Evolutionary conservation across 1,139 yeast species (phyloP).

Genomic region (Debaryomycetaceae sp.): DNA sequence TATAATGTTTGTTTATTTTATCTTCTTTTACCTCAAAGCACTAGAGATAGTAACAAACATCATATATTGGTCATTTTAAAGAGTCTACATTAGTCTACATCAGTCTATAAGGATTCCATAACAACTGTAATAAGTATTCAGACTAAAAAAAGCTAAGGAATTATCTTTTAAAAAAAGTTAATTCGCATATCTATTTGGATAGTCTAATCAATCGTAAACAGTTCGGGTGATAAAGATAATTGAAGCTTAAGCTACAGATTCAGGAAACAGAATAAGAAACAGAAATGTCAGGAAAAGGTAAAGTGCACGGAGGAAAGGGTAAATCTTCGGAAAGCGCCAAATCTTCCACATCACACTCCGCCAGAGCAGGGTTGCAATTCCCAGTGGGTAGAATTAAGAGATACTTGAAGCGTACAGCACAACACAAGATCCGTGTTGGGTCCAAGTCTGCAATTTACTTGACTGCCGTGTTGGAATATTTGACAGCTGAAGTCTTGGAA

Average conservation of each 20-base stretch:
- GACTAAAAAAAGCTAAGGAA: too few species aligned
- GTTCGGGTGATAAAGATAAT: too few species aligned
- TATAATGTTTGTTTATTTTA: slow-evolving; percentile 13
- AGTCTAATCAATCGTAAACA: too few species aligned
- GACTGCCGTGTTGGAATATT: slow-evolving; percentile 94
- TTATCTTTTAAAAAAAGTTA: too few species aligned
- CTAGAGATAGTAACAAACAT: slow-evolving; percentile 1
- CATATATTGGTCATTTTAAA: background rate
- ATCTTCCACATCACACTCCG: slow-evolving; percentile 81
- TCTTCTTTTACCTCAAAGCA: slow-evolving; percentile 8
- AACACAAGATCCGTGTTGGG: slow-evolving; percentile 92
- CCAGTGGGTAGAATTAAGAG: slow-evolving; percentile 99
- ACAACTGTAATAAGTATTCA: too few species aligned
- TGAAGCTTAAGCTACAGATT: too few species aligned
- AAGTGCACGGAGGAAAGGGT: slow-evolving; percentile 97
- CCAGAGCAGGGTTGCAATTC: slow-evolving; percentile 95
- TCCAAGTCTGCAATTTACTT: slow-evolving; percentile 96
- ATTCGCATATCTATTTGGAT: too few species aligned
- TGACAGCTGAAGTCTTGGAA: slow-evolving; percentile 97
- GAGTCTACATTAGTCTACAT: background rate
- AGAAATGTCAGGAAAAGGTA: slow-evolving; percentile 77
- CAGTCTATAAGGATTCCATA: too few species aligned
- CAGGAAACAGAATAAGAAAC: background rate
- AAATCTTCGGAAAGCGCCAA: slow-evolving; percentile 73
- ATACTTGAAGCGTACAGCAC: slow-evolving; percentile 87